Base-by-base conservation (phyloP, 306 rosid genomes). In the Parietaria judaica region DNA sequence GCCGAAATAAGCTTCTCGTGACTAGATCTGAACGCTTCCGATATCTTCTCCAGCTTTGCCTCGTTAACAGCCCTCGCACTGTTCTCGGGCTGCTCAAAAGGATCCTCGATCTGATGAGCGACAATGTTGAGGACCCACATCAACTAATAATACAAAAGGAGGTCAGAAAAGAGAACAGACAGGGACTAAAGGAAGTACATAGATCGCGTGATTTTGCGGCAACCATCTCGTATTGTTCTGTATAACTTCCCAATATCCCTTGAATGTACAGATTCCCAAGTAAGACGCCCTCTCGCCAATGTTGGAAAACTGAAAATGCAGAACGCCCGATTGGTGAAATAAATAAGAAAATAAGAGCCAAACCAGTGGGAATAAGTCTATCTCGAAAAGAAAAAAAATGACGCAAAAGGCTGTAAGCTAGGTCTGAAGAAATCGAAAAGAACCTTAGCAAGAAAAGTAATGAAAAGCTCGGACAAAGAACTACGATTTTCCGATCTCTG, bases 81-180 rank as follows among this genome's bases (percentile, higher is more conserved):
- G 62, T 92, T 92, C 66, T 68, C 80, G 2, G 88, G 90, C 74
- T 83, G 96, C 82, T 82, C 86, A 70, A 92, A 84, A 61, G 99
- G 99, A 79, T 92, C 99, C 76, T 92, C 99, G 51, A 92, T 55
- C 96, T 92, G 68, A 65, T 61, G 67, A 56, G 35, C 39, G 48
- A 65, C 56, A 66, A 41, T 23, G 31, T 23, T 23, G 31, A 23
- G 2, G 31, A 23, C 31, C 38, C 47, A 58, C 48, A 45, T 16
- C 48, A 45, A 36, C 60, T 56, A 15, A 59, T 47, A 66, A 60
- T 66, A 13, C 59, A 62, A 56, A 65, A 15, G 54, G 57, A 44
- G 47, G 37, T 13, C 10, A 46, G 46, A 57, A 74, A 36, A 23
- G 51, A 60, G 3, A 59, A 49, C 14, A 54, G 16, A 51, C 51